Evolutionary conservation across 805 yeast species (phyloP).

Genomic region (Cyberlindnera suaveolens): DNA sequence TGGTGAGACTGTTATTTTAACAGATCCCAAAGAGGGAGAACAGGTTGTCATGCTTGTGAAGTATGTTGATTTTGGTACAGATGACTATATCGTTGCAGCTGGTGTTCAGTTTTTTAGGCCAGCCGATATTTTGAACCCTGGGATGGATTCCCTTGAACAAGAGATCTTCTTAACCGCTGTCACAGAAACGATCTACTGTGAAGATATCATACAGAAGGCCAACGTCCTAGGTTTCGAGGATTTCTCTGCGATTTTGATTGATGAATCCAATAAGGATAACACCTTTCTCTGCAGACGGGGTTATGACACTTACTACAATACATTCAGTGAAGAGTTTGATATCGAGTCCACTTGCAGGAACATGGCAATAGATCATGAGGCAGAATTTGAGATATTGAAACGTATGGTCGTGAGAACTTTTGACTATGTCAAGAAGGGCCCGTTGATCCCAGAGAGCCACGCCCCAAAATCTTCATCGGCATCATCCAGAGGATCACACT

Average conservation of each 20-base stretch:
- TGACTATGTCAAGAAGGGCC: conserved; percentile 3
- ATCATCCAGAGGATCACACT: not conserved
- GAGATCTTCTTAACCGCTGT: conserved; percentile 55
- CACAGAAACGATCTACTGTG: conserved; percentile 35
- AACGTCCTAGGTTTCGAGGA: conserved; percentile 35
- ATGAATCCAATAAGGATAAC: conserved; percentile 28
- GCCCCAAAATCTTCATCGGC: not conserved
- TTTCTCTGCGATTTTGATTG: conserved; percentile 28
- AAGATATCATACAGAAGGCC: conserved; percentile 38
- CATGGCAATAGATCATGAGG: conserved; percentile 19
- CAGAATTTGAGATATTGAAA: conserved; percentile 23
- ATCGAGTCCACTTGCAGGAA: conserved; percentile 17
- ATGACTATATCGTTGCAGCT: conserved; percentile 40
- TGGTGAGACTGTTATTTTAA: conserved; percentile 48
- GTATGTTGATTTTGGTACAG: conserved; percentile 46
- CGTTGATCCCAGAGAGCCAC: not conserved
- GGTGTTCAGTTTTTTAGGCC: conserved; percentile 42
- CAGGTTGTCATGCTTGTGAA: conserved; percentile 43
- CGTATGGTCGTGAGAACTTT: conserved; percentile 9
- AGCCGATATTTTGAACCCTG: conserved; percentile 31
- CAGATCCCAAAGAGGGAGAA: conserved; percentile 26
- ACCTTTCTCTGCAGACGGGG: conserved; percentile 28
- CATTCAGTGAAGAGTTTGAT: conserved; percentile 20
- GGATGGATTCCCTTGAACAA: conserved; percentile 26
- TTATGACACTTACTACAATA: conserved; percentile 28